Percentiles rank a stretch among this genome's conserved stretches.
Conservation (phyloP, 2,329 filamentous ascomycete species). For the Scopulariopsis brevicaulis region DNA sequence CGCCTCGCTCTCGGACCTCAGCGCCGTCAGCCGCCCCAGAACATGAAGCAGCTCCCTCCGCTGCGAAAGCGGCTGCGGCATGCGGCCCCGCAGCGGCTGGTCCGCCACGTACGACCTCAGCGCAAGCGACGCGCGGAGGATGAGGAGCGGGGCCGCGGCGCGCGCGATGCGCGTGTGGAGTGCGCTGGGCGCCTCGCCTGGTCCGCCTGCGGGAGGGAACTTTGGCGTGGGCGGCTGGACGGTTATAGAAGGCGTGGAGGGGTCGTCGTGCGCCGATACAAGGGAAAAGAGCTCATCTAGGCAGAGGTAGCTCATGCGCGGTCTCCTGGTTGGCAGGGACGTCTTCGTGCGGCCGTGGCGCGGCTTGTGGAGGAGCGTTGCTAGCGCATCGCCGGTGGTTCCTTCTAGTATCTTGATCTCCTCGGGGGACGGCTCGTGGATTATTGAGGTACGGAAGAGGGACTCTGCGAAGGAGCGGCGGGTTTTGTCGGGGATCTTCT, state of each 20-base stretch:
- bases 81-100: constrained; percentile 76
- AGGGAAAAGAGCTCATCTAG: constrained; percentile 69
- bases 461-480: constrained; percentile 61
- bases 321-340: constrained; percentile 50
- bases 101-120: constrained; percentile 83
- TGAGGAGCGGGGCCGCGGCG: constrained; percentile 68
- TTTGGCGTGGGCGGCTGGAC: constrained; percentile 33
- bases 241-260: constrained; percentile 19
- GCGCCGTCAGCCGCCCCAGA: constrained; percentile 50
- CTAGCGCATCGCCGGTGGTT: constrained; percentile 38
- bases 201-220: constrained; percentile 18
- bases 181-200: constrained; percentile 11
- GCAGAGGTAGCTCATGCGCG: constrained; percentile 68
- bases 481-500: constrained; percentile 52
- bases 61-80: constrained; percentile 78
- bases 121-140: constrained; percentile 69
- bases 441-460: constrained; percentile 72
- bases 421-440: constrained; percentile 56
- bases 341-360: constrained; percentile 65
- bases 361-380: constrained; percentile 41
- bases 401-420: constrained; percentile 28
- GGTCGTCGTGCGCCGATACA: constrained; percentile 38
- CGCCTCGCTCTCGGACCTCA: constrained; percentile 59
- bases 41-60: constrained; percentile 68
- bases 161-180: constrained; percentile 54